Percentiles rank a stretch among this genome's conserved stretches.
Evolutionary conservation across 2,329 filamentous ascomycete genomes (phyloP).

Genomic region (Claviceps sp.): DNA sequence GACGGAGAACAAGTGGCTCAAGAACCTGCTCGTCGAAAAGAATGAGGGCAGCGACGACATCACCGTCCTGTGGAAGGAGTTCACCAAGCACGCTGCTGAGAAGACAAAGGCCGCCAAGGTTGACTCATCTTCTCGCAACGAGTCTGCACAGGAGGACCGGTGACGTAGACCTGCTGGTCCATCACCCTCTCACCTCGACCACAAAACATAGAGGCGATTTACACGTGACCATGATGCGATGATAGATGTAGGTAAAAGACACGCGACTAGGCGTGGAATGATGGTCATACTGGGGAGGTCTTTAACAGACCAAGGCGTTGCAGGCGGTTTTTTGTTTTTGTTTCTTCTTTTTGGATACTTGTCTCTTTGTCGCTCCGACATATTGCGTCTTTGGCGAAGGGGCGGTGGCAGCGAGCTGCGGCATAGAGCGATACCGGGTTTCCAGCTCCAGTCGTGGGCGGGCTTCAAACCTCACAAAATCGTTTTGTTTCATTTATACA

Average conservation of each 20-base stretch:
- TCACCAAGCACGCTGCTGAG: conserved; percentile 24
- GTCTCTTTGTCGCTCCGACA: not conserved
- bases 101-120: conserved; percentile 16
- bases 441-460: too few species aligned
- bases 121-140: conserved; percentile 10
- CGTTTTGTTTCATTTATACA: too few species aligned
- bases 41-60: conserved; percentile 49
- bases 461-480: too few species aligned
- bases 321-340: not conserved
- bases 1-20: conserved; percentile 72
- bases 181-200: not conserved
- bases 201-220: not conserved
- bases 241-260: not conserved
- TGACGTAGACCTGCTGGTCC: conserved; percentile 6
- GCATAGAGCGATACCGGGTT: too few species aligned
- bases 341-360: not conserved
- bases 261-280: not conserved
- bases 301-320: not conserved
- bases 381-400: too few species aligned
- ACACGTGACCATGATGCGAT: conserved; percentile 1
- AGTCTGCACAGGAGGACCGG: conserved; percentile 11
- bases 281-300: not conserved
- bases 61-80: conserved; percentile 37
- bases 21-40: conserved; percentile 71
- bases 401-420: too few species aligned